Conservation (phyloP, 441 rosid species). For the Pelargonium exstipulatum region DNA sequence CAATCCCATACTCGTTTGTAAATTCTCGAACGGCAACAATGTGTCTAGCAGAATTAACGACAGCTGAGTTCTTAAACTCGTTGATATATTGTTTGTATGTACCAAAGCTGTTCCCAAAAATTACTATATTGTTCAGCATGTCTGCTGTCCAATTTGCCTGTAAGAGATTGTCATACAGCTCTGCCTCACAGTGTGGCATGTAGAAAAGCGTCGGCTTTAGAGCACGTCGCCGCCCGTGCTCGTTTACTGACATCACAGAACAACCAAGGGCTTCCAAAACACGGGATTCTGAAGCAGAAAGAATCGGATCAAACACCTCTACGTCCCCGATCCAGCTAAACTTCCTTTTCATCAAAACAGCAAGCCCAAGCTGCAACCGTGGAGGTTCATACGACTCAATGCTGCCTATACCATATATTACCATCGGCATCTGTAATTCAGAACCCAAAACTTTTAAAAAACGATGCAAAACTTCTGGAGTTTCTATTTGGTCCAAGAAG, state of each 20-base stretch:
- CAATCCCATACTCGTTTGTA: constrained; percentile 40
- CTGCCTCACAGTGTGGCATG: constrained; percentile 89
- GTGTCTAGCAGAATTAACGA: constrained; percentile 32
- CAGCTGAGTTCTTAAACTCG: constrained; percentile 32
- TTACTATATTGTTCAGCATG: constrained; percentile 33
- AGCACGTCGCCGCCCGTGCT: constrained; percentile 61
- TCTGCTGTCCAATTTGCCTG: constrained; percentile 54
- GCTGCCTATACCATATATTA: constrained; percentile 78
- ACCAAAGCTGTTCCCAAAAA: constrained; percentile 72
- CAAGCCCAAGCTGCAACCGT: constrained; percentile 63
- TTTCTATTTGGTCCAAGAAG: constrained; percentile 51
- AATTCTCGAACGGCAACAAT: constrained; percentile 39
- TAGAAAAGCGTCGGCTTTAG: constrained; percentile 56
- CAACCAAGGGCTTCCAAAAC: constrained; percentile 62
- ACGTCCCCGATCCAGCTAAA: constrained; percentile 64
- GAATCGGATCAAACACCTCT: constrained; percentile 73
- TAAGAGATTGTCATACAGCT: constrained; percentile 56
- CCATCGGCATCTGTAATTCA: constrained; percentile 47
- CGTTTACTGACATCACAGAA: constrained; percentile 52
- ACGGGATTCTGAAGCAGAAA: constrained; percentile 53
- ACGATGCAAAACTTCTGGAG: constrained; percentile 33
- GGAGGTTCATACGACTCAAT: constrained; percentile 71
- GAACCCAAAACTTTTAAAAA: constrained; percentile 48
- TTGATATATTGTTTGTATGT: constrained; percentile 40
- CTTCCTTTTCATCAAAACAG: constrained; percentile 59